Base-by-base conservation (phyloP, 495 filamentous ascomycete species). In the Penicillium odoratum region DNA sequence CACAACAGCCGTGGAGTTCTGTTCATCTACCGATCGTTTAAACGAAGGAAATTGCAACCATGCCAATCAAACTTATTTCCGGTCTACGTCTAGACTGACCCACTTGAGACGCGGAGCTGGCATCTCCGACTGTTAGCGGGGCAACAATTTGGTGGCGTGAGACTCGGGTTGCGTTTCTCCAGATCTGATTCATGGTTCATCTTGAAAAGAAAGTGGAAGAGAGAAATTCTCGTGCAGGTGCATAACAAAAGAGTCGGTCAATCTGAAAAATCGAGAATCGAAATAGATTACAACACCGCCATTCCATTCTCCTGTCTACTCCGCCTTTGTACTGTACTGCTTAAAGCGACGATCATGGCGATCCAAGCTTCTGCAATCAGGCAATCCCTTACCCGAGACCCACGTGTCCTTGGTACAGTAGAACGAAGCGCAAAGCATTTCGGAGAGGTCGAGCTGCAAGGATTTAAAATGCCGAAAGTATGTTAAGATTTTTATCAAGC, bases 101-200 rank as follows among this genome's bases (percentile, higher is more conserved):
- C 15, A 48, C 13, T 34, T 40, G 30, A 28, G 28, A 9, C 18
- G 28, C 51, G 51, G 42, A 46, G n/a, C 51, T 47, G 8, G 29
- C 45, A 33, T 34, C 18, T 38, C 44, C 31, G 52, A 53, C 51
- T 26, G 26, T 56, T 29, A 48, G 53, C 45, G 53, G 44, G 53
- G 15, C 53, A 38, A 33, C 15, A 36, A 56, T 34, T 40, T 18
- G 40, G 51, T 53, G 51, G 51, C 51, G 51, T 53, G 49, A 31
- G 11, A 51, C 49, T 16, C n/a, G 31, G 47, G n/a, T n/a, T 16
- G 4, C 5, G 3, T 36, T 28, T 56, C 18, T 48, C 44, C 33
- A 48, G 53, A 21, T 21, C 21, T 26, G 38, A 45, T 48, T 56
- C 53, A 29, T 47, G 53, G 53, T 48, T 56, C 53, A 56, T 56